Evolutionary conservation across 2,329 filamentous ascomycete genomes (phyloP), one percentile per base, ranked within the genome.

Genomic region (Mollisiaceae sp.): DNA sequence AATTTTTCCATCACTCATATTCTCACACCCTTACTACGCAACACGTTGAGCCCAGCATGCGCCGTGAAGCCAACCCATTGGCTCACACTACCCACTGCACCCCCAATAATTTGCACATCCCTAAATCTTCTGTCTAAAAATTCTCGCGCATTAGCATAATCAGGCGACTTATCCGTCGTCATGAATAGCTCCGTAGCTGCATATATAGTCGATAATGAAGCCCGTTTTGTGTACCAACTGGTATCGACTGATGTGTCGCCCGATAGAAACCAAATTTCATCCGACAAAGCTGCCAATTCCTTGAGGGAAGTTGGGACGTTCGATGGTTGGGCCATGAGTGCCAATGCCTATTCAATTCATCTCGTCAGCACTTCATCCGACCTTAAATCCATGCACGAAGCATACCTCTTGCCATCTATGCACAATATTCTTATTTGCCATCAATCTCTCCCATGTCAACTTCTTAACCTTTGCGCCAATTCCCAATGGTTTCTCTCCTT

Each of bases 181-280:
- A 98, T 97, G 79, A 94, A 97, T 5, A 97, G 82, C 79, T 99
- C 95, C 63, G 90, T 86, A 39, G 89, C 87, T 60, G 92, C 92
- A 75, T 91, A 92, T n/a, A 91, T 83, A 1, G 84, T 83, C 0
- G 86, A 83, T 27, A 92, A 77, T 0, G 82, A 85, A 9, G 87
- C 83, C 3, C 89, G 83, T 76, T 90, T 91, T 1, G 88, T 89
- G 73, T 99, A 99, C 95, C 95, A 99, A 4, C 88, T 89, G 4
- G 87, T 86, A 78, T 98, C 94, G 66, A 97, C 91, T 24, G 89
- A 86, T 24, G 81, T 83, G 78, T 98, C 95, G 59, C 93, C 92
- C 0, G 94, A 87, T 4, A 97, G 86, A 74, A 91, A 93, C 84
- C 91, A 92, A 60, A 99, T 96, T 78, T 99, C 95, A 77, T 97